A percentile compares a stretch with the other conserved stretches of the same genome.
Evolutionary conservation across 768 basidiomycete genomes (phyloP).

Genomic region (Leccinum obscurum): DNA sequence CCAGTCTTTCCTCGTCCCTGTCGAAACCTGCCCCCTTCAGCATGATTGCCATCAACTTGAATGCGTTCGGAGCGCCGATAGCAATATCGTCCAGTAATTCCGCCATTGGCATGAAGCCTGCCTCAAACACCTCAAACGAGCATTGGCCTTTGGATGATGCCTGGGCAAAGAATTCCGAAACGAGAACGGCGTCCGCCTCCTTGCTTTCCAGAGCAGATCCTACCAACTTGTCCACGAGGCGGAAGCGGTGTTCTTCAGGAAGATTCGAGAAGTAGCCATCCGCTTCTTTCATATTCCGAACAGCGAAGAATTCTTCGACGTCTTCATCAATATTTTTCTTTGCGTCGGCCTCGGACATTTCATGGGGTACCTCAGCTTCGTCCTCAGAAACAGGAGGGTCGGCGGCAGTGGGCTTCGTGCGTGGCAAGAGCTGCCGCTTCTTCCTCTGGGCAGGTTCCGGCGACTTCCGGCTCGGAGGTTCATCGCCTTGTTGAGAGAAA

Average conservation of each 20-base stretch:
- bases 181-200: slow-evolving; percentile 75
- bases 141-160: slow-evolving; percentile 62
- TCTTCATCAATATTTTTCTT: slow-evolving; percentile 36
- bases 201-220: slow-evolving; percentile 77
- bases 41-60: slow-evolving; percentile 71
- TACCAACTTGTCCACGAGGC: slow-evolving; percentile 75
- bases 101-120: slow-evolving; percentile 66
- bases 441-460: slow-evolving; percentile 39
- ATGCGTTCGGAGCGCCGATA: slow-evolving; percentile 88
- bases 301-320: slow-evolving; percentile 81
- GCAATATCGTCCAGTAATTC: slow-evolving; percentile 86
- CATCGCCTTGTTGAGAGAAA: slow-evolving; percentile 39
- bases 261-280: slow-evolving; percentile 82
- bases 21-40: slow-evolving; percentile 65
- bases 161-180: slow-evolving; percentile 70
- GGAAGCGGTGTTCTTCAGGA: slow-evolving; percentile 58
- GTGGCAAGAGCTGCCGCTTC: not conserved
- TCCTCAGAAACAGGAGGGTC: slow-evolving; percentile 46
- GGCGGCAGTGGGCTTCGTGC: not conserved
- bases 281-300: slow-evolving; percentile 63
- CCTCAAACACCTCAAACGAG: slow-evolving; percentile 62
- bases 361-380: slow-evolving; percentile 44
- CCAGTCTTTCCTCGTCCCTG: slow-evolving; percentile 54
- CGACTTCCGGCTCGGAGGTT: slow-evolving; percentile 48
- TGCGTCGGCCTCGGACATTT: slow-evolving; percentile 43